A percentile compares a stretch with the other conserved stretches of the same genome.
These are phyloP conservation scores for Exophiala spinifera DNA, from an alignment of 2,329 filamentous ascomycete species.

Conservation along the genomic window DNA sequence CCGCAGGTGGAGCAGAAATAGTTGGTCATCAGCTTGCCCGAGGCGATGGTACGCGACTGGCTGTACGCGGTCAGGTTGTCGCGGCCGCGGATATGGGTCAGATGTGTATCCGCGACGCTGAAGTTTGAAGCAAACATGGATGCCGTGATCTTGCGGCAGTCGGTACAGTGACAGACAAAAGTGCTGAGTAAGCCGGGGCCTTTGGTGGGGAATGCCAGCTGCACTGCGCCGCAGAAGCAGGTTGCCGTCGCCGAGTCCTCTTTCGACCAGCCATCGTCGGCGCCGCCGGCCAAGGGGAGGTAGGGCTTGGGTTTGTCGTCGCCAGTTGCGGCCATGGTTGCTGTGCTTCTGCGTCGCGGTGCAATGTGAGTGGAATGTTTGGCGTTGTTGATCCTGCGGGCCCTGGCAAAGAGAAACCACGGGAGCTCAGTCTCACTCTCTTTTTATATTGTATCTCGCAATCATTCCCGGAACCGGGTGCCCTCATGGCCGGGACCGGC, in stretches of 20 bases:
- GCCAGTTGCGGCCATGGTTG: no score
- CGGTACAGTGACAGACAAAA: constrained; percentile 60
- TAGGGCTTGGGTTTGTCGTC: constrained; percentile 31
- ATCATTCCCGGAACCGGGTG: no score
- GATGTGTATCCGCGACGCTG: constrained; percentile 43
- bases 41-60: constrained; percentile 48
- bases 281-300: constrained; percentile 40
- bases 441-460: no score
- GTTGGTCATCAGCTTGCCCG: constrained; percentile 56
- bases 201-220: constrained; percentile 49
- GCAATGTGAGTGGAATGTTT: no score
- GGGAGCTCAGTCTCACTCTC: no score
- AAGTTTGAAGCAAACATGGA: constrained; percentile 63
- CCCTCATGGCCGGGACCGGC: no score
- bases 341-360: no score
- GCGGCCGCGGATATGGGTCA: constrained; percentile 52
- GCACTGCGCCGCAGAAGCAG: constrained; percentile 57
- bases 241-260: constrained; percentile 54
- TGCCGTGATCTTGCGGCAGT: constrained; percentile 62
- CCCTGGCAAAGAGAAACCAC: no score
- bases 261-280: constrained; percentile 46
- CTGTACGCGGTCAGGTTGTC: constrained; percentile 50
- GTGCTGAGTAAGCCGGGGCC: constrained; percentile 47
- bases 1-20: constrained; percentile 61
- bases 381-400: no score